phyloP scores from a whole-genome alignment of 495 filamentous ascomycete species.

The Penicilliopsis zonata region DNA sequence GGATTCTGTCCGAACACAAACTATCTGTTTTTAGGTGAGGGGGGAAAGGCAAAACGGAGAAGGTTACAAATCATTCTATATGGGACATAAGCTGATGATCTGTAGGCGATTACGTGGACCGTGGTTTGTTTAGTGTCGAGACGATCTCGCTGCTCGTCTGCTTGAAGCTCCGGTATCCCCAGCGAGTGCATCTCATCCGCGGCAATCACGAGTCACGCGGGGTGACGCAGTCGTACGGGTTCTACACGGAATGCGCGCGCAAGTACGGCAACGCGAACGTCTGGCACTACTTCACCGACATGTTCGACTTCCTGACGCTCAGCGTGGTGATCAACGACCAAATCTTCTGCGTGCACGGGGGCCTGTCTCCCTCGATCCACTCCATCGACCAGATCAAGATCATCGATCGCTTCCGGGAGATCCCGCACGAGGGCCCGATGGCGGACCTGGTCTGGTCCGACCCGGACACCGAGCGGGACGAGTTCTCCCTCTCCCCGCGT shows the following conservation, averaged over 20 bases:
- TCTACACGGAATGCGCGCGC: slow-evolving; percentile 94
- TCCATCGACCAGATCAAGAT: slow-evolving; percentile 99
- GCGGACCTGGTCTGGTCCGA: slow-evolving; percentile 98
- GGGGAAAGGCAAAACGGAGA: too few species aligned
- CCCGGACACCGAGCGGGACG: slow-evolving; percentile 87
- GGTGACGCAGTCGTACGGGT: slow-evolving; percentile 96
- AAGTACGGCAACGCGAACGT: slow-evolving; percentile 98
- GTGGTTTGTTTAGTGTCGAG: slow-evolving; percentile 92
- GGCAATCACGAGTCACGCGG: slow-evolving; percentile 96
- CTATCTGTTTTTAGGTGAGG: slow-evolving; percentile 86
- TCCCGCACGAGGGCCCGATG: slow-evolving; percentile 97
- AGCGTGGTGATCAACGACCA: slow-evolving; percentile 97
- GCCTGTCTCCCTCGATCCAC: slow-evolving; percentile 90
- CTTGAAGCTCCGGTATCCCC: slow-evolving; percentile 85
- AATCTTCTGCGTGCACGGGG: slow-evolving; percentile 97
- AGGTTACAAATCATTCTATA: too few species aligned
- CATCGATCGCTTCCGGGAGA: slow-evolving; percentile 96
- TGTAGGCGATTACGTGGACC: slow-evolving; percentile 90
- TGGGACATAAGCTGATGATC: neutral
- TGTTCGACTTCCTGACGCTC: slow-evolving; percentile 96
- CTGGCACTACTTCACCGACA: slow-evolving; percentile 99
- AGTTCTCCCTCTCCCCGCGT: slow-evolving; percentile 87
- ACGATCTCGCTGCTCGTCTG: slow-evolving; percentile 94
- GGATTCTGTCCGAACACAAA: slow-evolving; percentile 95
- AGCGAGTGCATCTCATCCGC: slow-evolving; percentile 83